These are phyloP conservation scores for Microdochium bolleyi DNA, from an alignment of 2,329 filamentous ascomycete species.

Conservation along the genomic window DNA sequence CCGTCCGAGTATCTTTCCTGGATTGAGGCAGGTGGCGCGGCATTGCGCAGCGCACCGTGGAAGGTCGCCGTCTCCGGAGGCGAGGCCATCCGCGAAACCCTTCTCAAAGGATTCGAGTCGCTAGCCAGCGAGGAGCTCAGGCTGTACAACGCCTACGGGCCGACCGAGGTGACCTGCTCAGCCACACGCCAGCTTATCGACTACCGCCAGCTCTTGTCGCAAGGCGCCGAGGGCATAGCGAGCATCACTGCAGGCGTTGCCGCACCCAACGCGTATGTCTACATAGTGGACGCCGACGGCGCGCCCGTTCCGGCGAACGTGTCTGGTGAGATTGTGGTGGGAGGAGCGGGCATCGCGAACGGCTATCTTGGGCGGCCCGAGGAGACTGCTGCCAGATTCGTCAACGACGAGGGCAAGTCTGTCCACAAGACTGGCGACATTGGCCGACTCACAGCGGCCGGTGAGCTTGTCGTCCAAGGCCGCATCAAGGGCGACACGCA, in stretches of 20 bases:
- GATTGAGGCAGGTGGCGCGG: conserved; percentile 12
- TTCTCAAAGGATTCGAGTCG: conserved; percentile 4
- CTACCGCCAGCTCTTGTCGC: neutral
- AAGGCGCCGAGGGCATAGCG: neutral
- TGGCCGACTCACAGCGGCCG: conserved; percentile 24
- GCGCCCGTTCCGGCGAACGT: conserved; percentile 23
- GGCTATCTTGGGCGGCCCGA: conserved; percentile 29
- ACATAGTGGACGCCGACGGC: conserved; percentile 28
- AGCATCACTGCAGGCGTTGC: neutral
- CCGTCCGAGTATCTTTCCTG: conserved; percentile 30
- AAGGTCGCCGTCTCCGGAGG: conserved; percentile 8
- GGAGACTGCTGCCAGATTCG: conserved; percentile 6
- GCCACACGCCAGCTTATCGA: conserved; percentile 1
- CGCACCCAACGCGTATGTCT: conserved; percentile 23
- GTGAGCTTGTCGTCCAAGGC: conserved; percentile 27
- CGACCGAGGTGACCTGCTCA: conserved; percentile 15
- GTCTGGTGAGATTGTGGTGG: conserved; percentile 31
- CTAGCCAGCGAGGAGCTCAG: conserved; percentile 2
- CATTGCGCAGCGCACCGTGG: conserved; percentile 3
- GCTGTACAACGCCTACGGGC: conserved; percentile 19
- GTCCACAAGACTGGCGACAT: conserved; percentile 35
- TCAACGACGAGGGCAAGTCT: conserved; percentile 9
- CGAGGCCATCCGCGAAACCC: conserved; percentile 6
- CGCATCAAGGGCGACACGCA: conserved; percentile 29
- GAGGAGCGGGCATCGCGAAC: conserved; percentile 29